Conservation (phyloP, 2,329 filamentous ascomycete species). For the Chaetomium globosum region DNA sequence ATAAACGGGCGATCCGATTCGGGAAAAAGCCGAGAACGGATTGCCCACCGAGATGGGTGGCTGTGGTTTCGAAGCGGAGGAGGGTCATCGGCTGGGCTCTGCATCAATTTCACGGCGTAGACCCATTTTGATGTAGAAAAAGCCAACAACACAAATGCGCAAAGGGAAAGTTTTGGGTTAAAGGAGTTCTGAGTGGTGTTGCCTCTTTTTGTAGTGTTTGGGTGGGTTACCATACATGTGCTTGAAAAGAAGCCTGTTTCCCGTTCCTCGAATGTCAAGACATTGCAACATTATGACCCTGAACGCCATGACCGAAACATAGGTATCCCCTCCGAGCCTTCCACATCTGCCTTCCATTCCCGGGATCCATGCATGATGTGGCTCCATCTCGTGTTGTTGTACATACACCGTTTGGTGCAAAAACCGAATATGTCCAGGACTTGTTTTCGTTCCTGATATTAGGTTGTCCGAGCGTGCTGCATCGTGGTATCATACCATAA, state of each 20-base stretch:
- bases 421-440: neutral
- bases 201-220: slow-evolving; percentile 8
- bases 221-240: slow-evolving; percentile 2
- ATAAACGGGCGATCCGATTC: neutral
- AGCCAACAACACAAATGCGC: slow-evolving; percentile 6
- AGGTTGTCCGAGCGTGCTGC: neutral
- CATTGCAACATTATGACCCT: neutral
- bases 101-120: slow-evolving; percentile 23
- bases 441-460: neutral
- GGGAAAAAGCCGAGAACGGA: neutral
- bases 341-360: neutral
- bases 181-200: slow-evolving; percentile 16
- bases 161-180: slow-evolving; percentile 1
- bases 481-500: neutral
- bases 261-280: neutral
- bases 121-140: slow-evolving; percentile 27
- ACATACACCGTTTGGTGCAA: neutral
- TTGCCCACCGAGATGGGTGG: neutral
- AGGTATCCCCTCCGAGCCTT: neutral
- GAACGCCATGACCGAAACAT: neutral
- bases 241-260: slow-evolving; percentile 1
- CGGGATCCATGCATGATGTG: neutral
- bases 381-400: neutral
- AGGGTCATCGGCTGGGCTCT: neutral
- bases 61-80: neutral